Evolutionary conservation across 2,329 filamentous ascomycete genomes (phyloP), one percentile per base, ranked within the genome.

Genomic region (Myriosclerotinia curreyana): DNA sequence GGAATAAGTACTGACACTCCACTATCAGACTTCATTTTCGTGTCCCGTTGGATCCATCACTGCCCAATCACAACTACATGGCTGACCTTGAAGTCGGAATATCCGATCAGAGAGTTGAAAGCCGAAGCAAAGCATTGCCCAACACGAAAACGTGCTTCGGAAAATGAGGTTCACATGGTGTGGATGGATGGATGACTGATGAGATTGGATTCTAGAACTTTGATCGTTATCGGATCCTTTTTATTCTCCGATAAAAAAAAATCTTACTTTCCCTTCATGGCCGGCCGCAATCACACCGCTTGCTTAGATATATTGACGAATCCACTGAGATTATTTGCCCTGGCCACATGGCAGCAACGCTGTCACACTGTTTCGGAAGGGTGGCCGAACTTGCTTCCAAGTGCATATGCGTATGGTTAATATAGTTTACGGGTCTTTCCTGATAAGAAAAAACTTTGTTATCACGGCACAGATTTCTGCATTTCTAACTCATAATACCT

Each of bases 21-120:
- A 58, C 54, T 48, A 58, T 46, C 54, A 58, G 40, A 58, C 28
- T 46, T 58, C 25, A 46, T 58, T 46, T 46, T 25, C 54, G 28
- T 22, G 12, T 31, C 40, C 42, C 34, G 54, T 46, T n/a, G 28
- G 40, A 31, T 46, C 40, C 40, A 58, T 20, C 20, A 48, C 42
- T 58, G 54, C 54, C 54, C 54, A 58, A 58, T 58, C 54, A 36
- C 20, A 17, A 17, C 20, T 46, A 34, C 20, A 58, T 58, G 40
- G 40, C 40, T 46, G 20, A 46, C 40, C 31, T 46, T 34, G 17
- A 34, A 17, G 12, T 34, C 54, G 54, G 54, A 7, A 48, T 46
- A 46, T 36, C 54, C 40, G 14, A 34, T 46, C 7, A 58, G 42
- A 34, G 20, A 46, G 12, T 28, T 34, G 40, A 58, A 5, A 20